phyloP scores from a whole-genome alignment of 2,329 filamentous ascomycete species.

The Zasmidium cellare region DNA sequence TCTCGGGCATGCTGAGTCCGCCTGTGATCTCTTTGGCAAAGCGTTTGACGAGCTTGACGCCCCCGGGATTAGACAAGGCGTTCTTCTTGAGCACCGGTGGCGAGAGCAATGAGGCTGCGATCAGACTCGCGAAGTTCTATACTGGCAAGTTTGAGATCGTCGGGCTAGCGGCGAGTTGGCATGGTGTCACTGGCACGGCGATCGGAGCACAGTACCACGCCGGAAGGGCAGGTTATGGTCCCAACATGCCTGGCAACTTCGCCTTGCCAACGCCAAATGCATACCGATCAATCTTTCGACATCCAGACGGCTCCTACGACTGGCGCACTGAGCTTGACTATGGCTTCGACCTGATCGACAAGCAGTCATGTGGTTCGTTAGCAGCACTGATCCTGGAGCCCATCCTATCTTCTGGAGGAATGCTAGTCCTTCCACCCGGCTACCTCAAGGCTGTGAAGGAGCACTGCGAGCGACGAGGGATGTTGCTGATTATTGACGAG shows the following conservation, averaged over 20 bases:
- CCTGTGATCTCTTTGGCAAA: constrained; percentile 59
- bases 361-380: constrained; percentile 60
- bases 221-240: constrained; percentile 51
- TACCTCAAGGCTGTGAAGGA: constrained; percentile 59
- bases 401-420: constrained; percentile 60
- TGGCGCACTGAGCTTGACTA: constrained; percentile 66
- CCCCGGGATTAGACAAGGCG: constrained; percentile 53
- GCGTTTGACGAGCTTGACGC: constrained; percentile 51
- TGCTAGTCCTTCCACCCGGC: constrained; percentile 59
- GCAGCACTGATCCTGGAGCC: constrained; percentile 65
- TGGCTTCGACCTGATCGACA: constrained; percentile 62
- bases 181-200: constrained; percentile 60
- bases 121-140: constrained; percentile 63
- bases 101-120: constrained; percentile 60
- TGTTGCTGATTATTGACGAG: constrained; percentile 62
- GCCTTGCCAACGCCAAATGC: constrained; percentile 61
- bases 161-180: constrained; percentile 59
- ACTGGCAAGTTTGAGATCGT: constrained; percentile 68
- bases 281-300: constrained; percentile 63
- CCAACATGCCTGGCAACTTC: constrained; percentile 56
- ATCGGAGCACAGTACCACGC: constrained; percentile 55
- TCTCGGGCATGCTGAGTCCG: constrained; percentile 59
- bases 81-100: constrained; percentile 61
- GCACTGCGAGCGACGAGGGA: constrained; percentile 56
- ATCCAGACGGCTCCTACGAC: constrained; percentile 61